Percentiles rank a stretch among this genome's conserved stretches.
Evolutionary conservation across 495 filamentous ascomycete species (phyloP).

Genomic region (Chaetomium fimeti): DNA sequence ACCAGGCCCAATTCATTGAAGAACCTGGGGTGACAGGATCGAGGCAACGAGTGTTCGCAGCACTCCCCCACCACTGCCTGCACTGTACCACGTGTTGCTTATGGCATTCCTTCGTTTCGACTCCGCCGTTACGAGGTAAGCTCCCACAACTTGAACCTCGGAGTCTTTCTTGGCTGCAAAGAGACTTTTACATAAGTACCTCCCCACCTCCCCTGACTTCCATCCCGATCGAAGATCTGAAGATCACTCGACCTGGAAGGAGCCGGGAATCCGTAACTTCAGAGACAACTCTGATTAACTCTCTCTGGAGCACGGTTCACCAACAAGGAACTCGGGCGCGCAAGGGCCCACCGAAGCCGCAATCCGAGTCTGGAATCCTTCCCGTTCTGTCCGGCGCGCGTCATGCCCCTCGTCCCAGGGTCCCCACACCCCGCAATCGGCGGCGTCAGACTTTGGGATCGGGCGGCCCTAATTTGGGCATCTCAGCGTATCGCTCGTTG

Average conservation of each 20-base stretch:
- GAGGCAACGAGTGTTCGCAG: no score
- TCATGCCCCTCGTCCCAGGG: background rate
- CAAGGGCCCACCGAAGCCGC: slow-evolving; percentile 4
- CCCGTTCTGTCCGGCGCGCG: slow-evolving; percentile 20
- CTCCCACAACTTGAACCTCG: background rate
- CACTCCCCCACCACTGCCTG: no score
- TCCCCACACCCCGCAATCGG: slow-evolving; percentile 21
- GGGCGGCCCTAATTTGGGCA: background rate
- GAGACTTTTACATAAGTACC: no score
- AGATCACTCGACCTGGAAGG: background rate
- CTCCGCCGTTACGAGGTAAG: background rate
- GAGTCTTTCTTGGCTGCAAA: background rate
- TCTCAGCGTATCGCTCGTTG: background rate
- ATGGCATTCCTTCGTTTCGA: background rate
- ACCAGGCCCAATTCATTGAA: background rate
- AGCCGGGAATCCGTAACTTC: background rate
- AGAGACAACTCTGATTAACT: background rate
- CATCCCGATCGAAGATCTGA: background rate
- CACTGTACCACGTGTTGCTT: slow-evolving; percentile 1
- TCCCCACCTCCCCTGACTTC: background rate
- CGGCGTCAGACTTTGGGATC: background rate
- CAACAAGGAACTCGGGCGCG: background rate
- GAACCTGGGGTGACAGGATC: no score
- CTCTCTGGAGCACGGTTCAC: background rate
- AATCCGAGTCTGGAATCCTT: slow-evolving; percentile 11